phyloP scores from a whole-genome alignment of 768 basidiomycete species.

The Leccinum ochraceum region DNA sequence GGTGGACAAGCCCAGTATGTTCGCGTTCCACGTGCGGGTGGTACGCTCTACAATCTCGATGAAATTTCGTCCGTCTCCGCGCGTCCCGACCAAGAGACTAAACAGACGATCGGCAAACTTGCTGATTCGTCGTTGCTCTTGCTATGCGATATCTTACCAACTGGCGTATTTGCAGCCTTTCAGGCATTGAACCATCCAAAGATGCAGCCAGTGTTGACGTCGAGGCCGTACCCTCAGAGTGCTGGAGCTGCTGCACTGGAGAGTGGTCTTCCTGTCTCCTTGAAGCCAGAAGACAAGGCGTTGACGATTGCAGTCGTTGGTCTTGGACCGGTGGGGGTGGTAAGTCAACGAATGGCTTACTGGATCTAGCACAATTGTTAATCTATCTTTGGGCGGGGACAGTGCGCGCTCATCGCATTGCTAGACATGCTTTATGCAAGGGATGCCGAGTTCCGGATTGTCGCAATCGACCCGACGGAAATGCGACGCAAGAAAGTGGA shows the following conservation, averaged over 20 bases:
- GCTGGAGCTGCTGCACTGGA: conserved; percentile 12
- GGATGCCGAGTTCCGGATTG: conserved; percentile 50
- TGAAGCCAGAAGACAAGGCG: conserved; percentile 48
- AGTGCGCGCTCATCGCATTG: conserved; percentile 65
- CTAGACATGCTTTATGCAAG: conserved; percentile 57
- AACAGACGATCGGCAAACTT: conserved; percentile 42
- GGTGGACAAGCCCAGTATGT: conserved; percentile 83
- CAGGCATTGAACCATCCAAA: conserved; percentile 77
- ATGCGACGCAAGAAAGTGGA: conserved; percentile 59
- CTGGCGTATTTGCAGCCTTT: conserved; percentile 73
- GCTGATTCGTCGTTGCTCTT: conserved; percentile 68
- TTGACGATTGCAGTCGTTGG: conserved; percentile 71
- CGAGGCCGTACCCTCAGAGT: conserved; percentile 56
- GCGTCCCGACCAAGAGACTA: conserved; percentile 30
- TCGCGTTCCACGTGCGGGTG: conserved; percentile 77
- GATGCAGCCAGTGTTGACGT: conserved; percentile 57
- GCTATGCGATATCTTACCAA: conserved; percentile 78
- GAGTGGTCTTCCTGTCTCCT: conserved; percentile 15
- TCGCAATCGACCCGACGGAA: conserved; percentile 65
- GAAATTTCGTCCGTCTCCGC: conserved; percentile 36
- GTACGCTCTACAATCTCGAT: conserved; percentile 67
- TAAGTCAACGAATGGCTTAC: conserved; percentile 25
- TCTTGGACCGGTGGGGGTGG: conserved; percentile 77
- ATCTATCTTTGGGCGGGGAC: conserved; percentile 1
- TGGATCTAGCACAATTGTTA: background rate